These are phyloP conservation scores for Aureobasidium sp. DNA, from an alignment of 2,329 filamentous ascomycete genomes.

Conservation along the genomic window DNA sequence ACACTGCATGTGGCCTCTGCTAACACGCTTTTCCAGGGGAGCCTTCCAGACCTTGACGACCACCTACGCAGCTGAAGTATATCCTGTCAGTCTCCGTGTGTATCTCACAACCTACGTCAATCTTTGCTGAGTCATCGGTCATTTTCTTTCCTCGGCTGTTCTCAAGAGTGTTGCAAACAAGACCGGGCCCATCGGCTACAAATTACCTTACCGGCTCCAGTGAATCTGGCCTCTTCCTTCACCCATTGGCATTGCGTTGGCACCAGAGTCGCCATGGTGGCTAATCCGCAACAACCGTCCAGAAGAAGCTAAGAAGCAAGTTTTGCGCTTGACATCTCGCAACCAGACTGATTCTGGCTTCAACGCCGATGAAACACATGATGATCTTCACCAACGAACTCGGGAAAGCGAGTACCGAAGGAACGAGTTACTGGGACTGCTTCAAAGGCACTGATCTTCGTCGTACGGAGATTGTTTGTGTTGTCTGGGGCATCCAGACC, in stretches of 20 bases:
- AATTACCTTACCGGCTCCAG: conserved; percentile 33
- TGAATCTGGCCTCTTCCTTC: conserved; percentile 39
- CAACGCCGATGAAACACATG: too few relatives aligned
- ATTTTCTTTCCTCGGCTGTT: conserved; percentile 40
- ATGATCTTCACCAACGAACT: too few relatives aligned
- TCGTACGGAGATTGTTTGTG: conserved; percentile 27
- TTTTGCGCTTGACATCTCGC: conserved; percentile 8
- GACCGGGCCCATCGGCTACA: conserved; percentile 22
- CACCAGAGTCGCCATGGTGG: conserved; percentile 25
- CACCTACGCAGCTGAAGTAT: conserved; percentile 61
- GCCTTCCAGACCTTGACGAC: conserved; percentile 29
- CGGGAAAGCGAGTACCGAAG: conserved; percentile 24
- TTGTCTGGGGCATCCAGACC: conserved; percentile 25
- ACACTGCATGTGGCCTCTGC: too few relatives aligned
- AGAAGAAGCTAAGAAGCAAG: conserved; percentile 19
- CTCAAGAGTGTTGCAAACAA: conserved; percentile 21
- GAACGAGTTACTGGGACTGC: conserved; percentile 29
- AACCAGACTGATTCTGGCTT: conserved; percentile 17
- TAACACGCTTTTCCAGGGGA: too few relatives aligned
- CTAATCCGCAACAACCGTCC: conserved; percentile 21
- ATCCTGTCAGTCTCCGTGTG: conserved; percentile 49
- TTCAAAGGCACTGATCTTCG: conserved; percentile 27
- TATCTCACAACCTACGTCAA: conserved; percentile 55
- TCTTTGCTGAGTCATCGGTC: conserved; percentile 54
- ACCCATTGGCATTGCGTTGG: conserved; percentile 21